These are phyloP conservation scores for Apiospora saccharicola DNA, from an alignment of 2,329 filamentous ascomycete species.

Conservation along the genomic window DNA sequence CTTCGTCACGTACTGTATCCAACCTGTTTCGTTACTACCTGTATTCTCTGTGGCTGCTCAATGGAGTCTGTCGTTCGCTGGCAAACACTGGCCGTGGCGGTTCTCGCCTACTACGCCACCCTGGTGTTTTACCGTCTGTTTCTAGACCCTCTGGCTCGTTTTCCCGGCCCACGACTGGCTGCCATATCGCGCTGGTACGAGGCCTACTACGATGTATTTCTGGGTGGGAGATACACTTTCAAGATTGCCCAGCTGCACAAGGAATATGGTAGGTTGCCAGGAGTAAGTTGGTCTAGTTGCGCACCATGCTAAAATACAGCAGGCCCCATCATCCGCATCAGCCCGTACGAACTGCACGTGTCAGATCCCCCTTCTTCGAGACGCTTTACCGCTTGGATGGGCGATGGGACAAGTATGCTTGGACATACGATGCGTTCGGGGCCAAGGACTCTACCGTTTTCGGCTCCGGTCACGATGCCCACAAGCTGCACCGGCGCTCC, in stretches of 20 bases:
- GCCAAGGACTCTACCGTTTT: background rate
- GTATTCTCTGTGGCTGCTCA: no score
- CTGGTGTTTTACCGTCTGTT: background rate
- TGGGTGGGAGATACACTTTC: background rate
- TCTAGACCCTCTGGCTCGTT: slow-evolving; percentile 30
- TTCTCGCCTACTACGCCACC: background rate
- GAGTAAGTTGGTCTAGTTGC: background rate
- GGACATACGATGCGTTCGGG: background rate
- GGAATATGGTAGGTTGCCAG: background rate
- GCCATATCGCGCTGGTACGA: slow-evolving; percentile 28
- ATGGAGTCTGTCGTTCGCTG: background rate
- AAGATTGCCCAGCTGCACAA: slow-evolving; percentile 18
- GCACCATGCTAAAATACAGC: background rate
- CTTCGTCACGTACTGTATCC: no score
- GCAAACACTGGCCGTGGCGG: background rate
- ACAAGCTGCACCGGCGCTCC: slow-evolving; percentile 42
- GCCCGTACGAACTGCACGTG: slow-evolving; percentile 35
- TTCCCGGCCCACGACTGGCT: slow-evolving; percentile 35
- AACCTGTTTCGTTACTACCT: no score
- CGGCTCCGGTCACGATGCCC: slow-evolving; percentile 39
- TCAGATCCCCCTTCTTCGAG: slow-evolving; percentile 44
- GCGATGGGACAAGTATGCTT: slow-evolving; percentile 40
- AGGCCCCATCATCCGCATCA: slow-evolving; percentile 36
- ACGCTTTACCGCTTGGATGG: slow-evolving; percentile 45
- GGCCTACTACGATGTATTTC: background rate